Evolutionary conservation across 495 filamentous ascomycete genomes (phyloP).

Genomic region (Aspergillus taichungensis): DNA sequence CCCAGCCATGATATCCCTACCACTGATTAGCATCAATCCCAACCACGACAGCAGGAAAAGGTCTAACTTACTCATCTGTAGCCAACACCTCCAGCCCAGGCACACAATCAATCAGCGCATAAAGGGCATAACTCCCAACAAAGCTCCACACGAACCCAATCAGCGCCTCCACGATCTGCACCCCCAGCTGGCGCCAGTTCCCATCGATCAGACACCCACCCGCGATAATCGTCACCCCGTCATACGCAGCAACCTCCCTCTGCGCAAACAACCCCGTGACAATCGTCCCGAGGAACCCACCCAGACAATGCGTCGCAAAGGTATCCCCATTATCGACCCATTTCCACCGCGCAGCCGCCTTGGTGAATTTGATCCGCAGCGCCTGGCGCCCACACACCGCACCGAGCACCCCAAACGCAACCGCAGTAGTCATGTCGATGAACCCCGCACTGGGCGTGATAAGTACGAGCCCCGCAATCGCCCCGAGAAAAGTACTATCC

Average conservation of each 20-base stretch:
- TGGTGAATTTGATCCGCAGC: conserved; percentile 39
- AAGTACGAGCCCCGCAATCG: conserved; percentile 40
- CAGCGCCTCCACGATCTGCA: conserved; percentile 39
- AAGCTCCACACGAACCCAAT: conserved; percentile 34
- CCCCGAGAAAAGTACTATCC: conserved; percentile 41
- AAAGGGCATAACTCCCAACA: conserved; percentile 19
- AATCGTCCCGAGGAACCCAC: conserved; percentile 31
- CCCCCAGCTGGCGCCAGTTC: conserved; percentile 44
- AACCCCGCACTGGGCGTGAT: conserved; percentile 42
- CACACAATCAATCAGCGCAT: conserved; percentile 23
- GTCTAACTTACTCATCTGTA: conserved; percentile 18
- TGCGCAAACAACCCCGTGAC: conserved; percentile 29
- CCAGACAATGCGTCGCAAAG: conserved; percentile 39
- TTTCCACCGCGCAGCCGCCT: conserved; percentile 18
- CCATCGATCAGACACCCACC: conserved; percentile 40
- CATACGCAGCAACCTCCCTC: conserved; percentile 33
- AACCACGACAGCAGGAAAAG: neutral
- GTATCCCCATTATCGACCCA: conserved; percentile 42
- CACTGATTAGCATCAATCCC: neutral
- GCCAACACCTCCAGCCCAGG: conserved; percentile 26
- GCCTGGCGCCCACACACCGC: conserved; percentile 38
- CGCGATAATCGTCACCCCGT: conserved; percentile 27
- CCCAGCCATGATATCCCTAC: conserved; percentile 34
- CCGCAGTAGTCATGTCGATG: conserved; percentile 33
- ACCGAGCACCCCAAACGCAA: conserved; percentile 37